Base-by-base conservation (phyloP, 139 green algal genomes). In the Spirogloea muscicola region DNA sequence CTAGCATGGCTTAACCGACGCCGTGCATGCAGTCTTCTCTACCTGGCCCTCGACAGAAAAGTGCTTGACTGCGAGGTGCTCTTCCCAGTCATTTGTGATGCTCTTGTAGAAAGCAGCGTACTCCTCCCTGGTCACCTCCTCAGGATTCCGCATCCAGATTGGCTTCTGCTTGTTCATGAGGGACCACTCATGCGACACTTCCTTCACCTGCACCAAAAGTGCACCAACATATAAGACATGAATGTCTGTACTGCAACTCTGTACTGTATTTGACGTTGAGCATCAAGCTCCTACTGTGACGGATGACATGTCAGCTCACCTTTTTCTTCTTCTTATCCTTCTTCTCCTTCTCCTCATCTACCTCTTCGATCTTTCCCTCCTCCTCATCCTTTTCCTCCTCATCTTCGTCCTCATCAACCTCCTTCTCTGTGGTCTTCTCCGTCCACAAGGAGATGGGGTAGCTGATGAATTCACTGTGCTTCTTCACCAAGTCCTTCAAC, bases 151-250 rank as follows among this genome's bases (percentile, higher is more conserved):
- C 95, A 99, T 98, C 94, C 95, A 99, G 86, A 99, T 97, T 25
- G 95, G 95, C 91, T 99, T 99, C 89, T 98, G 94, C 90, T 98
- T 99, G 92, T 99, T 99, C 57, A 98, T 88, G 84, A 97, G 87
- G 58, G 85, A 69, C 95, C 95, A 99, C 87, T 99, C 95, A 75
- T 96, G 91, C 49, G 85, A 83, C 34, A 95, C 86, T 87, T 99
- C 94, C 90, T 98, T 96, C 27, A 99, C 88, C 91, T 75, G 59
- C 59, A 68, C 16, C n/a, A n/a, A n/a, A n/a, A n/a, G n/a, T n/a
- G n/a, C n/a, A n/a, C n/a, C n/a, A n/a, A n/a, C n/a, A n/a, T n/a
- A n/a, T n/a, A n/a, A n/a, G n/a, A n/a, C n/a, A n/a, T n/a, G n/a
- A n/a, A n/a, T n/a, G n/a, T n/a, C n/a, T n/a, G n/a, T n/a, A n/a